phyloP scores from a whole-genome alignment of 1,284 basidiomycete species.

The Tilletia walkeri region DNA sequence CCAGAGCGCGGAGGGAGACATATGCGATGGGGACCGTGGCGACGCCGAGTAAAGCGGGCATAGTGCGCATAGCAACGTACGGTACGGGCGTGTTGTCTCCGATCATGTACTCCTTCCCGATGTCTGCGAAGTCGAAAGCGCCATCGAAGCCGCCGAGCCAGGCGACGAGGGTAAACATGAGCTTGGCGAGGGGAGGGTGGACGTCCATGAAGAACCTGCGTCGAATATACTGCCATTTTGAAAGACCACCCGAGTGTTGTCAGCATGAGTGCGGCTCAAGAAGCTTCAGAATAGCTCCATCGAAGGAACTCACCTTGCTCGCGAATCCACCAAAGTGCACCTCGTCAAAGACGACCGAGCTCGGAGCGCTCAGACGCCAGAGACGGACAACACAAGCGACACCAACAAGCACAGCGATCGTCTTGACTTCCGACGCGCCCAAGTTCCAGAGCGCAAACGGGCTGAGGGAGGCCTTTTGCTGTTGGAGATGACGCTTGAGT shows the following conservation, averaged over 20 bases:
- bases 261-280: too few relatives aligned
- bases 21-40: conserved; percentile 82
- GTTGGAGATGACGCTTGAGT: conserved; percentile 17
- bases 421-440: background rate
- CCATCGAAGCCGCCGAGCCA: conserved; percentile 89
- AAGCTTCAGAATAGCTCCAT: conserved; percentile 17
- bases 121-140: conserved; percentile 93
- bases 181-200: conserved; percentile 88
- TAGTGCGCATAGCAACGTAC: conserved; percentile 90
- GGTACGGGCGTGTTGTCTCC: conserved; percentile 65
- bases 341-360: conserved; percentile 42
- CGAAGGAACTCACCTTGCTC: conserved; percentile 60
- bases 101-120: conserved; percentile 62
- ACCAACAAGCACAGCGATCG: background rate
- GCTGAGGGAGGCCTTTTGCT: background rate
- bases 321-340: conserved; percentile 63
- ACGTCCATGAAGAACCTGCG: conserved; percentile 91
- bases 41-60: conserved; percentile 86
- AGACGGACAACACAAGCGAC: conserved; percentile 13
- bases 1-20: conserved; percentile 85
- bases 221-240: conserved; percentile 67
- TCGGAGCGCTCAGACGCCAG: conserved; percentile 15
- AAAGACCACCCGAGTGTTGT: background rate
- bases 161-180: conserved; percentile 86
- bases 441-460: conserved; percentile 8